phyloP scores from a whole-genome alignment of 2,329 filamentous ascomycete species.

The Bisporella sp. region DNA sequence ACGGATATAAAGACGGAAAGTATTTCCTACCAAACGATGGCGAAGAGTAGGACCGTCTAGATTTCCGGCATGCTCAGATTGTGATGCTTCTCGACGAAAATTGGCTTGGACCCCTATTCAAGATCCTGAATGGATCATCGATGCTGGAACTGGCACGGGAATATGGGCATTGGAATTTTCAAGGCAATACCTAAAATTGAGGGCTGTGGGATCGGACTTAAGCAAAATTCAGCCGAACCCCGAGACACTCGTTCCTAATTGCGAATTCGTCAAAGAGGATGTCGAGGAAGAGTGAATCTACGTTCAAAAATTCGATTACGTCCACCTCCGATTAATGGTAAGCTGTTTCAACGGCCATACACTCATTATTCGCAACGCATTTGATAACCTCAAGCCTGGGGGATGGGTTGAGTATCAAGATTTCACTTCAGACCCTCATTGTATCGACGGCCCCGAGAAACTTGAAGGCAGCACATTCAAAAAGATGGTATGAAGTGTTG shows the following conservation, averaged over 20 bases:
- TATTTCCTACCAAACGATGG: conserved; percentile 10
- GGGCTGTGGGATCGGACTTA: conserved; percentile 49
- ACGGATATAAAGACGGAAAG: background rate
- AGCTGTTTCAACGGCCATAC: conserved; percentile 1
- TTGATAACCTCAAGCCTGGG: conserved; percentile 56
- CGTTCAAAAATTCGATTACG: conserved; percentile 49
- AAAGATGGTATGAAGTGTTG: conserved; percentile 14
- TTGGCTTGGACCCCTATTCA: conserved; percentile 15
- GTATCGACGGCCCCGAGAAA: conserved; percentile 2
- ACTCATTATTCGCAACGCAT: background rate
- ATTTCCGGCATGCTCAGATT: conserved; percentile 16
- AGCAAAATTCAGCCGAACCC: conserved; percentile 54
- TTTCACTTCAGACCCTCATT: background rate
- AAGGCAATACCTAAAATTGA: background rate
- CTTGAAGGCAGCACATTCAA: too few species aligned
- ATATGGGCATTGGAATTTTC: conserved; percentile 34
- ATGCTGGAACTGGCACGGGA: conserved; percentile 35
- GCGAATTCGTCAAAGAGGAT: conserved; percentile 58
- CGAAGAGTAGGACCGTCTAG: conserved; percentile 8
- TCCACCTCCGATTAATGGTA: conserved; percentile 39
- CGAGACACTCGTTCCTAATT: conserved; percentile 47
- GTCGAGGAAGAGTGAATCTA: conserved; percentile 40
- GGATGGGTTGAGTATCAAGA: conserved; percentile 59
- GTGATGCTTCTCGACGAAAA: conserved; percentile 8
- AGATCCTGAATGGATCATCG: conserved; percentile 26